Conservation (phyloP, 2,329 filamentous ascomycete species). For the Colletotrichum falcatum region DNA sequence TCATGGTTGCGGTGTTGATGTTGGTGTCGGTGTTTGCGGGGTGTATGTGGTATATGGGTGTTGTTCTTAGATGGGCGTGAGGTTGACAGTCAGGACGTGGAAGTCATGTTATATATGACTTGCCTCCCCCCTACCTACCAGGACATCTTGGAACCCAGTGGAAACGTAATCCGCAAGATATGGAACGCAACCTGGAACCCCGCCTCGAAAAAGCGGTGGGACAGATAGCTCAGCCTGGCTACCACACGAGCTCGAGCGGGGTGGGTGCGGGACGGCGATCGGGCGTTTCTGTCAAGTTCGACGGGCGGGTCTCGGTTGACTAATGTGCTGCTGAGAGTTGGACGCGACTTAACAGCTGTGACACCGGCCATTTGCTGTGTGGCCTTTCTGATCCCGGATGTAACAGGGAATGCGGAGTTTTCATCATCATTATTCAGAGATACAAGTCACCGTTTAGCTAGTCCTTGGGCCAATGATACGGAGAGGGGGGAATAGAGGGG, state of each 20-base stretch:
- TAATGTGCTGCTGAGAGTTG: constrained; percentile 24
- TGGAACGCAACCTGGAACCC: constrained; percentile 9
- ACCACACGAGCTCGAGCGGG: neutral
- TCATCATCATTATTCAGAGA: too few relatives aligned
- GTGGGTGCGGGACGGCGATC: constrained; percentile 18
- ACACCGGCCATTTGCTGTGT: neutral
- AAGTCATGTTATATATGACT: constrained; percentile 12
- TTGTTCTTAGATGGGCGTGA: neutral
- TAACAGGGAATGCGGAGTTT: neutral
- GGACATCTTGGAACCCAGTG: neutral
- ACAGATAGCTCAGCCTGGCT: neutral
- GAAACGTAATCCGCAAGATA: neutral
- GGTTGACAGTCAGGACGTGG: neutral
- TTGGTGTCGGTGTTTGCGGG: neutral
- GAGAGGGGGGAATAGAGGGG: neutral
- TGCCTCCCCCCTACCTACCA: neutral
- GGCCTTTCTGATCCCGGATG: too few relatives aligned
- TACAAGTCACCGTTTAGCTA: too few relatives aligned
- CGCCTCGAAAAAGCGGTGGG: constrained; percentile 35
- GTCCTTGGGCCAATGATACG: neutral
- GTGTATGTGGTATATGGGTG: neutral
- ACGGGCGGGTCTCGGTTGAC: constrained; percentile 36
- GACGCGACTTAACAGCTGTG: neutral
- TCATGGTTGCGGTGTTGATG: constrained; percentile 21
- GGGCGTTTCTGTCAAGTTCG: constrained; percentile 39